These are phyloP conservation scores for Boletellus emodensis DNA, from an alignment of 768 basidiomycete species.

Conservation along the genomic window DNA sequence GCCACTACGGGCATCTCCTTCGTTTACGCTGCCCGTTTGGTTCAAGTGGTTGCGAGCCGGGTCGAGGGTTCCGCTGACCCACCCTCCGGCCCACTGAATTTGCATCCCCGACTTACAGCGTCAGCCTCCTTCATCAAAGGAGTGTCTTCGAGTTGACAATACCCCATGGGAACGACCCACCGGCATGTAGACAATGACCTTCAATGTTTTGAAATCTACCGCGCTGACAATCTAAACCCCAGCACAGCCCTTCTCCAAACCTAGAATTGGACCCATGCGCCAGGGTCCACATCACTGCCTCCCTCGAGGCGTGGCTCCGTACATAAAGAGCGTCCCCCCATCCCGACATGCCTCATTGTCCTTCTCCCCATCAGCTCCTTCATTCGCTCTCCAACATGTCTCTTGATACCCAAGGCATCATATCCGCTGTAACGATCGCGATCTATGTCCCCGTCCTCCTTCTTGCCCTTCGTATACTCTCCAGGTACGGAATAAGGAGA, in stretches of 20 bases:
- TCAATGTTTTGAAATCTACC: too few species aligned
- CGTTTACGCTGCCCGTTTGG: too few species aligned
- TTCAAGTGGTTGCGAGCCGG: too few species aligned
- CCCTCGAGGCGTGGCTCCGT: constrained; percentile 1
- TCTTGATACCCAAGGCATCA: constrained; percentile 42
- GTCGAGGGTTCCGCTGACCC: too few species aligned
- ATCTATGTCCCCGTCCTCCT: constrained; percentile 56
- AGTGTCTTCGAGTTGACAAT: too few species aligned
- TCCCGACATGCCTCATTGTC: not conserved
- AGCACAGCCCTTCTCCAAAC: constrained; percentile 13
- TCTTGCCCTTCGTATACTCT: constrained; percentile 42
- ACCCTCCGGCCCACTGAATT: too few species aligned
- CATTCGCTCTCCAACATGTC: constrained; percentile 23
- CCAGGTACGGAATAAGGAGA: constrained; percentile 54
- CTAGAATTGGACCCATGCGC: not conserved
- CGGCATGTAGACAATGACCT: too few species aligned
- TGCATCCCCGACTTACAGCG: too few species aligned
- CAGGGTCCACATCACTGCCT: constrained; percentile 17
- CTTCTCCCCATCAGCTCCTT: not conserved
- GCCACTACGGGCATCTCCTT: too few species aligned
- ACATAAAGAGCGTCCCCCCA: constrained; percentile 17
- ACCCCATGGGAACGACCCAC: too few species aligned
- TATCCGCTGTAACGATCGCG: constrained; percentile 56
- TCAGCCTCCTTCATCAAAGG: too few species aligned
- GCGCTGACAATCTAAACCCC: not conserved